Conservation (phyloP, 352 stramenopile species). For the Stramenopiles sp. region DNA sequence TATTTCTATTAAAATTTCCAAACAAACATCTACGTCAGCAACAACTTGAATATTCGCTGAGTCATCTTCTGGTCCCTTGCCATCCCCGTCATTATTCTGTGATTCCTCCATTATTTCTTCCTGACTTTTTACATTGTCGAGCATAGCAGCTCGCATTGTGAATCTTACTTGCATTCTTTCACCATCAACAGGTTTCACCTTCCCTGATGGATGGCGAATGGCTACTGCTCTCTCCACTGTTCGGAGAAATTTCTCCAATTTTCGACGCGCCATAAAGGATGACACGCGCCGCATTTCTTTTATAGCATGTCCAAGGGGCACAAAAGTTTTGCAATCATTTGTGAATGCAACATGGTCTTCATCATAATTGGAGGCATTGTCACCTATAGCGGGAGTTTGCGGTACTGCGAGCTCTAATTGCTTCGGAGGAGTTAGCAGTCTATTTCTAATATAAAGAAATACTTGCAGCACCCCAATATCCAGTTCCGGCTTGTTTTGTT, state of each 20-base stretch:
- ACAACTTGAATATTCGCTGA: slow-evolving; percentile 12
- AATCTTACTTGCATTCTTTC: not conserved
- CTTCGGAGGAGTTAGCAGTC: not conserved
- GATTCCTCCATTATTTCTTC: slow-evolving; percentile 13
- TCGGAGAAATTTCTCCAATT: not conserved
- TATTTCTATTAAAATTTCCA: slow-evolving; percentile 29
- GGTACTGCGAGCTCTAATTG: not conserved
- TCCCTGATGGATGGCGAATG: not conserved
- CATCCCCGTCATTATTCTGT: slow-evolving; percentile 13
- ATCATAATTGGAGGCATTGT: not conserved
- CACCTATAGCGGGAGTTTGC: not conserved
- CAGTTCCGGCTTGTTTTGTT: not conserved
- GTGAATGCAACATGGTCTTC: not conserved
- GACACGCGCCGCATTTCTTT: not conserved
- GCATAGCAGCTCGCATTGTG: slow-evolving; percentile 12
- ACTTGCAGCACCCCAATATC: not conserved
- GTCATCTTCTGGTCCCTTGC: not conserved
- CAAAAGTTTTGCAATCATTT: not conserved
- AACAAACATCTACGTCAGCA: slow-evolving; percentile 21
- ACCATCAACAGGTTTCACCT: not conserved
- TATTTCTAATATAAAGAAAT: not conserved
- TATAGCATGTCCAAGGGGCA: not conserved
- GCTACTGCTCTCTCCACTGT: not conserved
- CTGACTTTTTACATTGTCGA: slow-evolving; percentile 16
- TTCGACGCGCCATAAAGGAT: not conserved